A percentile compares a stretch with the other conserved stretches of the same genome.
Conservation (phyloP, 371 early-diverging fungal species). For the Mucor circinelloides region DNA sequence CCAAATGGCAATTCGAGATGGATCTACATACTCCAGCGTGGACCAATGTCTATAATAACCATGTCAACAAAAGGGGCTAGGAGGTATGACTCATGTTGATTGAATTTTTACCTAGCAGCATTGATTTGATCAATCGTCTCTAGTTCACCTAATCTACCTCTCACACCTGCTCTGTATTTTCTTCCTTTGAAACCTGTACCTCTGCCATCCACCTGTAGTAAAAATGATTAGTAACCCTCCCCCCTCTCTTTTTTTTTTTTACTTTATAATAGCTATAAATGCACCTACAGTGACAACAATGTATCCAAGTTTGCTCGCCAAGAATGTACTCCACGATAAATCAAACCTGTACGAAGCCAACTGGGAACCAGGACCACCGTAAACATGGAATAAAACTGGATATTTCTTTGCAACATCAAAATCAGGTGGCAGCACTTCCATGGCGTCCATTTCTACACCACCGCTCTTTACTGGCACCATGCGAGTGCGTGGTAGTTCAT, state of each 20-base stretch:
- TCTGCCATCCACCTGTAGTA: constrained; percentile 73
- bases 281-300: constrained; percentile 43
- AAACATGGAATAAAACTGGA: constrained; percentile 86
- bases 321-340: constrained; percentile 72
- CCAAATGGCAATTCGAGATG: constrained; percentile 89
- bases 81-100: background rate
- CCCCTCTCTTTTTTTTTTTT: background rate
- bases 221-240: background rate
- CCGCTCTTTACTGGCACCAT: constrained; percentile 58
- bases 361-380: constrained; percentile 93
- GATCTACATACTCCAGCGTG: constrained; percentile 74
- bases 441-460: constrained; percentile 61
- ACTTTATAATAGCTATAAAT: background rate
- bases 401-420: constrained; percentile 75
- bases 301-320: constrained; percentile 59
- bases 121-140: constrained; percentile 89
- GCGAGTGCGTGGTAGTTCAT: constrained; percentile 60
- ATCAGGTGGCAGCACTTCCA: constrained; percentile 78
- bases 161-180: constrained; percentile 72
- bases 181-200: constrained; percentile 90
- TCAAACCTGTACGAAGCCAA: constrained; percentile 66
- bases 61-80: background rate
- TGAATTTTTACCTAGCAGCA: constrained; percentile 61
- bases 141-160: constrained; percentile 73
- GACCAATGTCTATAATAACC: constrained; percentile 52